Base-by-base conservation (phyloP, 2,329 filamentous ascomycete species). In the Harringtonia lauricola region DNA sequence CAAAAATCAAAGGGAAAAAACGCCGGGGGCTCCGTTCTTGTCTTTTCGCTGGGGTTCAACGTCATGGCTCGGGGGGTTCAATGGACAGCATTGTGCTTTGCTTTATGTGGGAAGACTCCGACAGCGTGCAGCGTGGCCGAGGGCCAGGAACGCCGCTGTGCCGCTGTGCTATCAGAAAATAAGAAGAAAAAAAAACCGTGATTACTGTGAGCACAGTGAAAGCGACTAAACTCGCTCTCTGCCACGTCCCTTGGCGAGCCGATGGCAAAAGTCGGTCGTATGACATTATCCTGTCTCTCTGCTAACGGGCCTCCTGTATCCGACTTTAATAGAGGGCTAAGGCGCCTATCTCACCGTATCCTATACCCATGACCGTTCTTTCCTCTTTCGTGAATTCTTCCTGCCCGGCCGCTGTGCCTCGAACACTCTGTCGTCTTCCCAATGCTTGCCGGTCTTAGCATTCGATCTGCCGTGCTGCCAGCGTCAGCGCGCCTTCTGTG, bases 21-120 rank as follows among this genome's bases (percentile, higher is more conserved):
- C 8, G n/a, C 17, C 14, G 40, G 40, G 40, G 31, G 24, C n/a
- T n/a, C 39, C 35, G 44, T 44, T 47, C 39, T 38, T 36, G 15
- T 34, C 24, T 41, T 34, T 41, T 41, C 36, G 37, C 29, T 19
- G 40, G 40, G 40, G 40, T 36, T 42, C 40, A 39, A 31, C 19
- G 33, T 29, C 40, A 42, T 41, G 39, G 70, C 72, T 70, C 74
- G 74, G 76, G n/a, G 77, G 78, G 76, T 80, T 79, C 72, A 71
- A 70, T 67, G 71, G 71, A 70, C 74, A 76, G 71, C 72, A 76
- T 60, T 57, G 55, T 55, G 73, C 72, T 69, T 70, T 71, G 66
- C 53, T 57, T 55, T 58, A 19, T 43, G 41, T 42, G 40, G 29
- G 36, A 22, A 24, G 31, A 42, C 21, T 31, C 28, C 8, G 33